Conservation (phyloP, 352 stramenopile genomes). For the Phytophthora pini region DNA sequence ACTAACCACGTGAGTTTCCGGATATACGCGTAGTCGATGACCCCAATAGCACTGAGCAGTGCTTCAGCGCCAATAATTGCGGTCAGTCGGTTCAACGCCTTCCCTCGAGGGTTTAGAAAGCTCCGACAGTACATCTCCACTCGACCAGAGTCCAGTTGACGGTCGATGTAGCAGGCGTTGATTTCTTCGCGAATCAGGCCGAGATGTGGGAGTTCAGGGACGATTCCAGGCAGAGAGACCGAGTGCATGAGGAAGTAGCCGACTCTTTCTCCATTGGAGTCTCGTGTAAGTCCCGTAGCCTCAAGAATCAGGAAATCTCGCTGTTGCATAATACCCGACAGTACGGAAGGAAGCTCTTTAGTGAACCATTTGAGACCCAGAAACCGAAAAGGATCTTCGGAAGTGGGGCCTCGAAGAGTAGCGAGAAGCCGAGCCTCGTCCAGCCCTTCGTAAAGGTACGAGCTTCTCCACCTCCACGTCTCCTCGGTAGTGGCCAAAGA, state of each 20-base stretch:
- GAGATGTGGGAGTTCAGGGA: conserved; percentile 44
- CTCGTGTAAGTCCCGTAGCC: conserved; percentile 40
- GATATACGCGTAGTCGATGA: conserved; percentile 61
- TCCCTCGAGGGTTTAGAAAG: conserved; percentile 53
- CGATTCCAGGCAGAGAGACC: conserved; percentile 34
- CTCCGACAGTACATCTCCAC: conserved; percentile 56
- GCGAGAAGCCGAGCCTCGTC: conserved; percentile 52
- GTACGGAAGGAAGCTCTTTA: conserved; percentile 44
- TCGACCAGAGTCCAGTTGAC: conserved; percentile 21
- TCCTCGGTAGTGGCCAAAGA: conserved; percentile 45
- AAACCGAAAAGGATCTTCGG: conserved; percentile 52
- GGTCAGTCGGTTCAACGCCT: conserved; percentile 50
- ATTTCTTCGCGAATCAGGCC: conserved; percentile 47
- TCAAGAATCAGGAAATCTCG: conserved; percentile 62
- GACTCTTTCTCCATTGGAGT: conserved; percentile 44
- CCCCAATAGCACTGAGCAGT: conserved; percentile 40
- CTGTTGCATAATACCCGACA: conserved; percentile 49
- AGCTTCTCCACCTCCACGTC: conserved; percentile 48
- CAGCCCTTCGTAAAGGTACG: conserved; percentile 52
- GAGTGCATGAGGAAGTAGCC: conserved; percentile 65
- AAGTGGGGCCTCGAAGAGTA: conserved; percentile 36
- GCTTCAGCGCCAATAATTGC: conserved; percentile 48
- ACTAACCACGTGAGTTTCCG: conserved; percentile 69
- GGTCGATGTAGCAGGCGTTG: conserved; percentile 57
- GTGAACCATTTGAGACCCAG: conserved; percentile 67